Evolutionary conservation across 2,329 filamentous ascomycete species (phyloP).

Genomic region (Colletotrichum lini): DNA sequence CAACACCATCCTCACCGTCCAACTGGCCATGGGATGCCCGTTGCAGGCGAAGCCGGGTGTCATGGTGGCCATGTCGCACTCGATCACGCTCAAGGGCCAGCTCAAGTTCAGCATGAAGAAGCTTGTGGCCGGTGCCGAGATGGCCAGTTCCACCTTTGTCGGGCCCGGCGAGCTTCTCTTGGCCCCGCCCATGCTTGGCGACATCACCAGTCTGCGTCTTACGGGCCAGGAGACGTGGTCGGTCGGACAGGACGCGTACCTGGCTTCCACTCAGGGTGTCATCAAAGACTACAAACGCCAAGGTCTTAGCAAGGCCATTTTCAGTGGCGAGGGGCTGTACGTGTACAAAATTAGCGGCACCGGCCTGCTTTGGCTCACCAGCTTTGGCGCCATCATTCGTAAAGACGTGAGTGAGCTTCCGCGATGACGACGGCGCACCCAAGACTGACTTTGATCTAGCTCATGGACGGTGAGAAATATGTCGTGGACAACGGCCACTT

Average conservation of each 20-base stretch:
- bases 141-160: slow-evolving; percentile 84
- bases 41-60: slow-evolving; percentile 84
- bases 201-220: slow-evolving; percentile 85
- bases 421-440: slow-evolving; percentile 3
- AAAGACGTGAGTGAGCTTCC: slow-evolving; percentile 80
- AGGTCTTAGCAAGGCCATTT: slow-evolving; percentile 89
- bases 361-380: slow-evolving; percentile 90
- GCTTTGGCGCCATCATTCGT: slow-evolving; percentile 93
- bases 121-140: slow-evolving; percentile 84
- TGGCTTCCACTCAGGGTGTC: slow-evolving; percentile 89
- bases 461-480: slow-evolving; percentile 83
- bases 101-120: slow-evolving; percentile 94
- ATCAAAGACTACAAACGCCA: slow-evolving; percentile 91
- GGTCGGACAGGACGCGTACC: slow-evolving; percentile 87
- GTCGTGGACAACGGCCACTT: slow-evolving; percentile 94
- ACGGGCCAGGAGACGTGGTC: slow-evolving; percentile 83
- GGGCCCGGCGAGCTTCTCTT: slow-evolving; percentile 93
- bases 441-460: slow-evolving; percentile 49
- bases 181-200: slow-evolving; percentile 84
- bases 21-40: slow-evolving; percentile 91
- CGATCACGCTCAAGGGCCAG: slow-evolving; percentile 85
- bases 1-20: slow-evolving; percentile 90
- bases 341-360: slow-evolving; percentile 87
- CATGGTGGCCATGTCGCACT: slow-evolving; percentile 96
- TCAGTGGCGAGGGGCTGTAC: slow-evolving; percentile 92